phyloP scores from a whole-genome alignment of 371 early-diverging fungal species.

The Homolaphlyctis polyrhiza region DNA sequence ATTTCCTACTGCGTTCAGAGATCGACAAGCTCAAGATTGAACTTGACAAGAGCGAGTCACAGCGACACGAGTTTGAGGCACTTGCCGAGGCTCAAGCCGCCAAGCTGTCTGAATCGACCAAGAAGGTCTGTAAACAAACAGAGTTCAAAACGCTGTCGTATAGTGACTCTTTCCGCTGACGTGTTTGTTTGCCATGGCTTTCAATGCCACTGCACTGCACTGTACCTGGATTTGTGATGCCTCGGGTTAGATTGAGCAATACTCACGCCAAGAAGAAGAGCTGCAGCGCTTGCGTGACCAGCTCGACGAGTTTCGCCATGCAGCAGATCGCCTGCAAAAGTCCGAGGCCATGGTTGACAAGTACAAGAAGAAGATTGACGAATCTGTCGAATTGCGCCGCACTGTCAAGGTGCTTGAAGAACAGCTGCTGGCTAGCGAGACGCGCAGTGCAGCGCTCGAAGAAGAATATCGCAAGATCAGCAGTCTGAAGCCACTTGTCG shows the following conservation, averaged over 20 bases:
- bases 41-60: conserved; percentile 72
- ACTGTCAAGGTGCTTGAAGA: conserved; percentile 53
- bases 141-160: too few relatives aligned
- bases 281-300: conserved; percentile 73
- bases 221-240: too few relatives aligned
- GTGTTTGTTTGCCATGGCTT: too few relatives aligned
- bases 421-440: conserved; percentile 61
- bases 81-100: conserved; percentile 52
- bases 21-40: conserved; percentile 80
- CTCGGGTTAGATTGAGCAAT: neutral
- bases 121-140: too few relatives aligned
- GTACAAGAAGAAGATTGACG: conserved; percentile 90
- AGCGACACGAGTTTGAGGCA: conserved; percentile 67
- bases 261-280: conserved; percentile 54
- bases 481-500: conserved; percentile 74
- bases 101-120: conserved; percentile 60
- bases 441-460: conserved; percentile 69
- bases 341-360: conserved; percentile 90
- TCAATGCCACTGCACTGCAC: too few relatives aligned
- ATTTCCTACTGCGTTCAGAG: conserved; percentile 79
- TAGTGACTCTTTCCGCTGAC: too few relatives aligned
- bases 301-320: conserved; percentile 81
- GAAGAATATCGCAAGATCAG: conserved; percentile 80
- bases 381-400: conserved; percentile 56
- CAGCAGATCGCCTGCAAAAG: conserved; percentile 83